Evolutionary conservation across 371 early-diverging fungal genomes (phyloP).

Genomic region (Rhizopus sp.): DNA sequence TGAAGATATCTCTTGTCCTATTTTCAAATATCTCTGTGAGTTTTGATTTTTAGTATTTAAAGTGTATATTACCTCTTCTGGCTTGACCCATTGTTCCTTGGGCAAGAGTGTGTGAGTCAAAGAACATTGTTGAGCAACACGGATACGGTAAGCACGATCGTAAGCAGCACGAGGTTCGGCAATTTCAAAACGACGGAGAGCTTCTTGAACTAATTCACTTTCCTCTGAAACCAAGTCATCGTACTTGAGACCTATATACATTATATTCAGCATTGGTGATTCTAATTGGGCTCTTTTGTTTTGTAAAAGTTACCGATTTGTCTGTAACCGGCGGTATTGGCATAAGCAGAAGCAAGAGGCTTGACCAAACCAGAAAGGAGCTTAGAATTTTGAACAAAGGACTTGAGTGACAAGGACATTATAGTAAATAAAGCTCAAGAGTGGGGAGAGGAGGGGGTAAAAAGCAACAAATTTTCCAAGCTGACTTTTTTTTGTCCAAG

Average conservation of each 20-base stretch:
- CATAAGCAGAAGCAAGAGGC: constrained; percentile 74
- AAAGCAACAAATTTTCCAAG: neutral
- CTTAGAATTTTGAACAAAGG: constrained; percentile 62
- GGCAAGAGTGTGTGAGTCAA: constrained; percentile 74
- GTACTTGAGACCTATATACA: constrained; percentile 75
- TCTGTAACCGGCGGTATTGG: constrained; percentile 78
- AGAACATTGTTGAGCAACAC: constrained; percentile 80
- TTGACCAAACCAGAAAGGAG: constrained; percentile 64
- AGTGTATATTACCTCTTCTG: constrained; percentile 59
- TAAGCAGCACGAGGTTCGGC: constrained; percentile 62
- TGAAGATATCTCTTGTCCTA: constrained; percentile 76
- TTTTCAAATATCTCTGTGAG: constrained; percentile 45
- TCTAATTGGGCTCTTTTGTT: neutral
- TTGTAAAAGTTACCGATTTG: constrained; percentile 61
- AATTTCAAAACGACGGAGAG: constrained; percentile 82
- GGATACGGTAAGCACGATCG: constrained; percentile 83
- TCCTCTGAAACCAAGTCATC: constrained; percentile 95
- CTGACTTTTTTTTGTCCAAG: constrained; percentile 4
- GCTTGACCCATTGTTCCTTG: constrained; percentile 75
- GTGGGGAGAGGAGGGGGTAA: constrained; percentile 23
- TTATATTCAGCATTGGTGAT: neutral
- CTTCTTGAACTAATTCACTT: constrained; percentile 80
- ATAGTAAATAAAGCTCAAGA: constrained; percentile 22
- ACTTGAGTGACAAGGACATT: constrained; percentile 50
- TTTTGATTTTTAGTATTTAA: constrained; percentile 3